Conservation (phyloP, 2,329 filamentous ascomycete species). For the Calycina herbarum region DNA sequence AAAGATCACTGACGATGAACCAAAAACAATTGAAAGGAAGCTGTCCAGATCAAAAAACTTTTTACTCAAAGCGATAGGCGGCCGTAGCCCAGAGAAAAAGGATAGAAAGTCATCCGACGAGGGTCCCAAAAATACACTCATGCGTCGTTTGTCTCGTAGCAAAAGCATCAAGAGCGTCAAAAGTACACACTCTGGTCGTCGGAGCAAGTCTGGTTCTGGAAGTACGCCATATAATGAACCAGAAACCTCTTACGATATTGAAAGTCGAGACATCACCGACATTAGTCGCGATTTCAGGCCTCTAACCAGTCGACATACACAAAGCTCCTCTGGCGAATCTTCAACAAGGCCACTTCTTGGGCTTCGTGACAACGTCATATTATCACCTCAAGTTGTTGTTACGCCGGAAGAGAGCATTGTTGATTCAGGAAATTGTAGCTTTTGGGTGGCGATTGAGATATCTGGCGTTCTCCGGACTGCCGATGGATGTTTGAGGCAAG, state of each 20-base stretch:
- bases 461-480: slow-evolving; percentile 32
- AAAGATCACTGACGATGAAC: slow-evolving; percentile 14
- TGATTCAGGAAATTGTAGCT: slow-evolving; percentile 32
- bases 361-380: slow-evolving; percentile 19
- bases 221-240: slow-evolving; percentile 14
- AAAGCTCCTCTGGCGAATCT: slow-evolving; percentile 12
- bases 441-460: slow-evolving; percentile 41
- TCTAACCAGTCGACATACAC: slow-evolving; percentile 16
- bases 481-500: slow-evolving; percentile 19
- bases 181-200: slow-evolving; percentile 5
- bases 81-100: slow-evolving; percentile 18
- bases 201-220: slow-evolving; percentile 10
- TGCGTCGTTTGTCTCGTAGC: slow-evolving; percentile 29
- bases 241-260: slow-evolving; percentile 16
- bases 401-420: slow-evolving; percentile 36
- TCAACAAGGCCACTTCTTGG: slow-evolving; percentile 12
- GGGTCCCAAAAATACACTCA: slow-evolving; percentile 25
- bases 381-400: slow-evolving; percentile 36
- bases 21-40: slow-evolving; percentile 27
- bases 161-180: slow-evolving; percentile 16
- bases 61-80: slow-evolving; percentile 32
- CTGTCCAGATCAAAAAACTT: slow-evolving; percentile 36
- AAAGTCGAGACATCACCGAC: slow-evolving; percentile 28
- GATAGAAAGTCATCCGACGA: slow-evolving; percentile 16
- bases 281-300: slow-evolving; percentile 21